Conservation (phyloP, 495 filamentous ascomycete genomes). For the Neurospora tetrasperma region DNA sequence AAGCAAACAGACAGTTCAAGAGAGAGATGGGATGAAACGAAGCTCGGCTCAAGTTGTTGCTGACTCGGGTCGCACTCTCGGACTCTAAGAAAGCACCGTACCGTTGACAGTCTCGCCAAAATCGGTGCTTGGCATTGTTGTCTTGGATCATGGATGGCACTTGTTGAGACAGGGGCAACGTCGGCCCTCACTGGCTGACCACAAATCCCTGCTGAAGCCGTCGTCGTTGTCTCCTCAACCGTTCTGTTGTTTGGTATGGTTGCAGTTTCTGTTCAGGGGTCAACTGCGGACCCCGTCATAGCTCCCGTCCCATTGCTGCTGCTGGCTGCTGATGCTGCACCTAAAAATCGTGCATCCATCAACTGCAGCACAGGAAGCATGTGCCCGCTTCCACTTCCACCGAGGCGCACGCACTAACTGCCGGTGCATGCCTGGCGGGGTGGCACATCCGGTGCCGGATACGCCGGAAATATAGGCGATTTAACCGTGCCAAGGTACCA, state of each 20-base stretch:
- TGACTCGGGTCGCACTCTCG: not conserved
- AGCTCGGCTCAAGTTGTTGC: not conserved
- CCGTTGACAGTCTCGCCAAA: not conserved
- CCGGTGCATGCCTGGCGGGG: not conserved
- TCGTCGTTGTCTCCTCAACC: not conserved
- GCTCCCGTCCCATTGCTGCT: not conserved
- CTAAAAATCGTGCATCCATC: not conserved
- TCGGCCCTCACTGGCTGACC: not conserved
- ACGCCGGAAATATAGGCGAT: not conserved
- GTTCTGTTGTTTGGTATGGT: not conserved
- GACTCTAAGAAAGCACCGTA: not conserved
- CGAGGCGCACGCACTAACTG: not conserved
- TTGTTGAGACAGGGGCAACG: not conserved
- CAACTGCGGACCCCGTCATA: not conserved
- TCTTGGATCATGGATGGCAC: not conserved
- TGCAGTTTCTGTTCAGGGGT: not conserved
- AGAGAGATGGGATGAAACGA: not conserved
- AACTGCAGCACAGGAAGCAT: not conserved
- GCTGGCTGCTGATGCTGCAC: not conserved
- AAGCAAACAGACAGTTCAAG: not conserved
- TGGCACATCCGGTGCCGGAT: not conserved
- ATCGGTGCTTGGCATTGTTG: not conserved
- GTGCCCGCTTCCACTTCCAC: not conserved
- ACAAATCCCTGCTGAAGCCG: not conserved
- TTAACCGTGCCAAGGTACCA: not conserved